phyloP scores from a whole-genome alignment of 257 asterid genomes.

The Orobanche coerulescens region DNA sequence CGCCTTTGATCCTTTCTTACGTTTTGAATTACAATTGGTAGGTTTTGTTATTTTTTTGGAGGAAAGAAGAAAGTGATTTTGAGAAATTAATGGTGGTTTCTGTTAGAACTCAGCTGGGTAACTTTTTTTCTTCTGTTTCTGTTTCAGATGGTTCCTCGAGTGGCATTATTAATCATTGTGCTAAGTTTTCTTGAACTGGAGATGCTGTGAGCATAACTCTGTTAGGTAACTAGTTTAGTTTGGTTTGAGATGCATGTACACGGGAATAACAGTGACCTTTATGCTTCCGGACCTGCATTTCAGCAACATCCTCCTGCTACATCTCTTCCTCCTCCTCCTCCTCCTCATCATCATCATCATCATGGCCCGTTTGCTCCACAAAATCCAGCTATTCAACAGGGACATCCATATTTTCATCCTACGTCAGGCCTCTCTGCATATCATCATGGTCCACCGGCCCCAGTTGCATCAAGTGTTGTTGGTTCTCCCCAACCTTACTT shows the following conservation, averaged over 20 bases:
- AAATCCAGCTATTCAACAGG: slow-evolving; percentile 33
- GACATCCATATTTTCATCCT: slow-evolving; percentile 30
- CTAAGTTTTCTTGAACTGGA: neutral
- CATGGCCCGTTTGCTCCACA: slow-evolving; percentile 34
- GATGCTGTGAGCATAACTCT: slow-evolving; percentile 8
- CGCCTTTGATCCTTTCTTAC: neutral
- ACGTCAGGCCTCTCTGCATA: slow-evolving; percentile 28
- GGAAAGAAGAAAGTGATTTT: neutral
- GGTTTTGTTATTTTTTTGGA: neutral
- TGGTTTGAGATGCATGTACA: slow-evolving; percentile 52
- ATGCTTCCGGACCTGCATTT: slow-evolving; percentile 31
- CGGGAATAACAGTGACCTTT: slow-evolving; percentile 43
- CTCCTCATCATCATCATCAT: slow-evolving; percentile 25
- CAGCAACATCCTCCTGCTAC: slow-evolving; percentile 39
- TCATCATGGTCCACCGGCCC: slow-evolving; percentile 27
- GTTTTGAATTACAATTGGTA: neutral
- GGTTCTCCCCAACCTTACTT: slow-evolving; percentile 36
- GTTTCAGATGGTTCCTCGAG: neutral
- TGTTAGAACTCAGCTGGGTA: neutral
- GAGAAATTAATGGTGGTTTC: neutral
- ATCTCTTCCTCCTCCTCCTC: slow-evolving; percentile 9
- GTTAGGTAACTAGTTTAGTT: slow-evolving; percentile 20
- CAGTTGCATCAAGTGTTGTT: slow-evolving; percentile 33
- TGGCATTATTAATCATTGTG: neutral
- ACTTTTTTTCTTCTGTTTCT: neutral